Evolutionary conservation across 352 stramenopile species (phyloP).

Genomic region (Phytophthora colocasiae): DNA sequence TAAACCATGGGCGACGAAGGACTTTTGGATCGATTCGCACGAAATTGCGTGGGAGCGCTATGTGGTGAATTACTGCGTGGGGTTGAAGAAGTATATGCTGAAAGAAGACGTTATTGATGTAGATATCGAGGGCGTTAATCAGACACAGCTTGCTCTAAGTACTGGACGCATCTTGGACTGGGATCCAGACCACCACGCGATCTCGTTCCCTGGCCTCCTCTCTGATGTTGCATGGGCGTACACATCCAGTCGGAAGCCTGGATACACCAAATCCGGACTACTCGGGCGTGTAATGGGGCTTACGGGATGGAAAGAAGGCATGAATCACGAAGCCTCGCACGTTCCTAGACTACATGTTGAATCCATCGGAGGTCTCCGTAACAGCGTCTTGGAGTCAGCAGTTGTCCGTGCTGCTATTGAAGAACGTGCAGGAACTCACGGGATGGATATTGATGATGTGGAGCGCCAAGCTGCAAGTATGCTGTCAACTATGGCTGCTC

Average conservation of each 20-base stretch:
- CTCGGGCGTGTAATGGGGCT: conserved; percentile 87
- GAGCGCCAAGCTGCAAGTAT: conserved; percentile 68
- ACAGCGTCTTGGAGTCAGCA: conserved; percentile 73
- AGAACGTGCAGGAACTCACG: conserved; percentile 37
- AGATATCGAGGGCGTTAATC: conserved; percentile 77
- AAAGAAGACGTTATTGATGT: conserved; percentile 87
- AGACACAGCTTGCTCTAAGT: conserved; percentile 84
- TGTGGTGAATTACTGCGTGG: conserved; percentile 86
- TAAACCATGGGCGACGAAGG: conserved; percentile 30
- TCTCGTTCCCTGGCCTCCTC: conserved; percentile 86
- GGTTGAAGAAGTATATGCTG: conserved; percentile 85
- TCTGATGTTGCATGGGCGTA: conserved; percentile 91
- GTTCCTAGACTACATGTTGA: conserved; percentile 77
- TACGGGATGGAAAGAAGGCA: conserved; percentile 86
- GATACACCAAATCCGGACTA: conserved; percentile 86
- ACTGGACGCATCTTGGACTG: conserved; percentile 85
- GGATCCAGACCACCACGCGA: conserved; percentile 90
- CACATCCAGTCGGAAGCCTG: conserved; percentile 87
- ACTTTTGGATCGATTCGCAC: conserved; percentile 74
- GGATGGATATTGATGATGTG: conserved; percentile 51
- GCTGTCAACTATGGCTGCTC: conserved; percentile 77
- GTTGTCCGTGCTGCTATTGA: conserved; percentile 66
- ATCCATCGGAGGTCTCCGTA: conserved; percentile 65
- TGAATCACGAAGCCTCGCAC: conserved; percentile 88
- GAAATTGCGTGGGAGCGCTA: conserved; percentile 89